These are phyloP conservation scores for Heritiera fomes DNA, from an alignment of 345 rosid genomes.

Conservation along the genomic window DNA sequence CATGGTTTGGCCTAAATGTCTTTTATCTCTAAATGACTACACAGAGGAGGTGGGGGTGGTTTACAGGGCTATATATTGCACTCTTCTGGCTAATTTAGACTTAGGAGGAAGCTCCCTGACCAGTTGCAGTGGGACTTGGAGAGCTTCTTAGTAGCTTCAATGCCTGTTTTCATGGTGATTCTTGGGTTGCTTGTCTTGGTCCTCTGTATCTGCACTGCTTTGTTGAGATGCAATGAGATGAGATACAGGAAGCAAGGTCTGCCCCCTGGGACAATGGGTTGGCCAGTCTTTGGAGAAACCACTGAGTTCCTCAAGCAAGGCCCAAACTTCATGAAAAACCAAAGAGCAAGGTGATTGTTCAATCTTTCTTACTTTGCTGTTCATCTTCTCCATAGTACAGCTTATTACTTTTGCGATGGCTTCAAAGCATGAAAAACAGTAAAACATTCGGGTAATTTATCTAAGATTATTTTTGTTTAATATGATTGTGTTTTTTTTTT, in stretches of 20 bases:
- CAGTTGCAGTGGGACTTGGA: constrained; percentile 24
- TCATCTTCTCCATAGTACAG: not conserved
- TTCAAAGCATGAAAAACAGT: constrained; percentile 14
- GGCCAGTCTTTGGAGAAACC: constrained; percentile 98
- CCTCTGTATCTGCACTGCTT: constrained; percentile 61
- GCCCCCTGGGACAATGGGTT: constrained; percentile 98
- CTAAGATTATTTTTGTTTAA: not conserved
- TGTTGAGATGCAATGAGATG: constrained; percentile 81
- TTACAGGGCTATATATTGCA: constrained; percentile 27
- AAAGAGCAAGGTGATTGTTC: constrained; percentile 63
- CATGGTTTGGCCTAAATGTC: constrained; percentile 41
- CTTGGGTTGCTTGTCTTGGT: constrained; percentile 40
- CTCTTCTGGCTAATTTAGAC: constrained; percentile 25
- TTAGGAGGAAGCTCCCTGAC: constrained; percentile 24
- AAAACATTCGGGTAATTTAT: constrained; percentile 28
- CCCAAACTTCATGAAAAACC: constrained; percentile 90
- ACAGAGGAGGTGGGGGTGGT: not conserved
- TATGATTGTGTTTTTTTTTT: constrained; percentile 1
- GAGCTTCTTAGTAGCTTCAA: constrained; percentile 34
- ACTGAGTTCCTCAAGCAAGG: constrained; percentile 96
- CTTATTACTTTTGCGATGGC: not conserved
- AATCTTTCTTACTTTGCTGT: not conserved
- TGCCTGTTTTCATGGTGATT: constrained; percentile 64
- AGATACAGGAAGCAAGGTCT: constrained; percentile 73
- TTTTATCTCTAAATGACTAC: constrained; percentile 24